These are phyloP conservation scores for Zostera marina DNA, from an alignment of 116 monocot species.

Conservation along the genomic window DNA sequence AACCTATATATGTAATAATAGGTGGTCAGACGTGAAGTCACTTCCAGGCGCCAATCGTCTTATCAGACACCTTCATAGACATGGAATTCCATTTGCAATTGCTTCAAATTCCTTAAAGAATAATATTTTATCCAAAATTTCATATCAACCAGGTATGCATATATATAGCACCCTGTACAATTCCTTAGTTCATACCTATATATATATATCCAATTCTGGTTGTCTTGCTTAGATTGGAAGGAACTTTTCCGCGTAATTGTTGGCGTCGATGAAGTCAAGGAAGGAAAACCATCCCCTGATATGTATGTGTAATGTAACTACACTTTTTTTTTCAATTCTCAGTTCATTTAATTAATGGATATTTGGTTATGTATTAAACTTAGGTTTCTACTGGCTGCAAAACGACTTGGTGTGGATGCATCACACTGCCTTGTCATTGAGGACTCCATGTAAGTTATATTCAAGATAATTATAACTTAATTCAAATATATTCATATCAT, in stretches of 20 bases:
- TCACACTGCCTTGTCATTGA: conserved; percentile 55
- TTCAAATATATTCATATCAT: background rate
- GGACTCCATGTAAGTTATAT: conserved; percentile 48
- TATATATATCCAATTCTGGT: background rate
- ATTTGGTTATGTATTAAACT: background rate
- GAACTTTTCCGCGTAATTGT: conserved; percentile 54
- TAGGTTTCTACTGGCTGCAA: conserved; percentile 67
- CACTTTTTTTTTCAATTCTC: background rate
- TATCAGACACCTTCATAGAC: conserved; percentile 46
- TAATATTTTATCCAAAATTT: conserved; percentile 46
- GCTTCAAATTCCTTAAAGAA: conserved; percentile 61
- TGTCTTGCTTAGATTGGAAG: conserved; percentile 43
- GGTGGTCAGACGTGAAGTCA: conserved; percentile 43
- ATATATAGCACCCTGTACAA: background rate
- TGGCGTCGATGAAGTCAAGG: conserved; percentile 52
- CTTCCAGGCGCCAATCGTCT: conserved; percentile 59
- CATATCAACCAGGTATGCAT: conserved; percentile 35
- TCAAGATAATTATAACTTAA: background rate
- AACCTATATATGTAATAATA: too few relatives aligned
- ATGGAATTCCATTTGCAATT: conserved; percentile 53
- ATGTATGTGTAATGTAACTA: conserved; percentile 22
- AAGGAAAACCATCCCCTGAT: conserved; percentile 67
- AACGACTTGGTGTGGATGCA: conserved; percentile 36
- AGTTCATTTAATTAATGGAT: background rate
- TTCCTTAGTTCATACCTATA: background rate